phyloP scores from a whole-genome alignment of 2,329 filamentous ascomycete genomes.

The Ophiostoma himal-ulmi region DNA sequence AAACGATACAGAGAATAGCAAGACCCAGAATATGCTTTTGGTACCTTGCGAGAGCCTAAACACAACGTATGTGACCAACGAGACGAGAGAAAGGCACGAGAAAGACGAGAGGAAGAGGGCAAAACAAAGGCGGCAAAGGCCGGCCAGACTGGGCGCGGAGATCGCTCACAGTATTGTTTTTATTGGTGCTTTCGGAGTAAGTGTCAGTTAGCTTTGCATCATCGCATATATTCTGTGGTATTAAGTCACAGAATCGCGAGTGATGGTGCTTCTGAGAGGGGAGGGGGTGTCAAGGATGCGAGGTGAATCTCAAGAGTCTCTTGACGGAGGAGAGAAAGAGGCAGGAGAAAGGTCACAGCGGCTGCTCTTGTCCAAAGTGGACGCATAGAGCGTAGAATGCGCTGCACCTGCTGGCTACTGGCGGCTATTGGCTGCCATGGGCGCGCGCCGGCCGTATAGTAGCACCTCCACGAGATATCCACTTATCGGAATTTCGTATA shows the following conservation, averaged over 20 bases:
- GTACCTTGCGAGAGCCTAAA: neutral
- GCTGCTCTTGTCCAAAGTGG: conserved; percentile 10
- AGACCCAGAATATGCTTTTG: neutral
- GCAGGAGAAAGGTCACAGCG: conserved; percentile 15
- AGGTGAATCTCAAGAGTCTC: neutral
- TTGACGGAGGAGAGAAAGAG: conserved; percentile 12
- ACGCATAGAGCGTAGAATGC: conserved; percentile 17
- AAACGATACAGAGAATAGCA: neutral
- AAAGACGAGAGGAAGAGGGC: neutral
- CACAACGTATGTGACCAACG: neutral
- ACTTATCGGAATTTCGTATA: conserved; percentile 21
- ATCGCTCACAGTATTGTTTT: neutral
- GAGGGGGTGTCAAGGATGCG: neutral
- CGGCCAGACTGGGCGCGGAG: conserved; percentile 1
- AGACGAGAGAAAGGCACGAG: neutral
- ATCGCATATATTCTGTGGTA: neutral
- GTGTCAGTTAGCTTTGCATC: neutral
- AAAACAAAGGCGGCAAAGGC: conserved; percentile 6
- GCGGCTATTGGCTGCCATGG: conserved; percentile 15
- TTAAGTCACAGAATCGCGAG: neutral
- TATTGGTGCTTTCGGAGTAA: neutral
- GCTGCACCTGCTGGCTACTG: conserved; percentile 17
- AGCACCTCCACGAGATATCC: neutral
- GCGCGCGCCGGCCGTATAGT: neutral
- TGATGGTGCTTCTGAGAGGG: neutral